phyloP scores from a whole-genome alignment of 225 moss, liverwort and hornwort species.

The Straminergon stramineum region DNA sequence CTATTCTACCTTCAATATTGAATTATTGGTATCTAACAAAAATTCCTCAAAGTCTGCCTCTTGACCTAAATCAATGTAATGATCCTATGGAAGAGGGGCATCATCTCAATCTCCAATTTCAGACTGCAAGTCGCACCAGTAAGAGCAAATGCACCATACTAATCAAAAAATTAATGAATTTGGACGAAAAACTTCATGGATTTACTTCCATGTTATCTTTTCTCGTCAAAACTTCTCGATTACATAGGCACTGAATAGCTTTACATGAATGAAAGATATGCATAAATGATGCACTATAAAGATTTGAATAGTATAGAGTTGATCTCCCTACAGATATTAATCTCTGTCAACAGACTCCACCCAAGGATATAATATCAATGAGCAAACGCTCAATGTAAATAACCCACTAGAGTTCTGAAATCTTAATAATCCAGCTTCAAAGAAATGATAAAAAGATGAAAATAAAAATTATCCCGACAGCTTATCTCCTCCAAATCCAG shows the following conservation, averaged over 20 bases:
- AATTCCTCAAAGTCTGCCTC: not conserved
- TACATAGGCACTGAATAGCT: not conserved
- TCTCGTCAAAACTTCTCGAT: not conserved
- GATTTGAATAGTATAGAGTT: not conserved
- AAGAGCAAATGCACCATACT: not conserved
- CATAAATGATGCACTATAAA: not conserved
- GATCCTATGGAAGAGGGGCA: not conserved
- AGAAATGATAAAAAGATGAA: not conserved
- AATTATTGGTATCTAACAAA: not conserved
- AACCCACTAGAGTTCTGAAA: not conserved
- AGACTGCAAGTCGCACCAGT: not conserved
- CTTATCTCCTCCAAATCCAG: conserved; percentile 70
- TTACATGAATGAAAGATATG: not conserved
- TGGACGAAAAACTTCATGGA: not conserved
- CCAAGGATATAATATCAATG: not conserved
- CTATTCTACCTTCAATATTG: not conserved
- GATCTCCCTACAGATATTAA: not conserved
- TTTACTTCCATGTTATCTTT: not conserved
- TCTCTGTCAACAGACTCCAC: not conserved
- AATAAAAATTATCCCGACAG: conserved; percentile 21
- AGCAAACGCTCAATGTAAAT: not conserved
- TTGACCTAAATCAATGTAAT: not conserved
- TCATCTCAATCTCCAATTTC: not conserved
- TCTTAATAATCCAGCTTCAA: not conserved
- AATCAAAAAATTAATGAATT: not conserved